Percentiles rank a stretch among this genome's conserved stretches.
phyloP scores from a whole-genome alignment of 179 eudicot species.

The Drosera spatulata region DNA sequence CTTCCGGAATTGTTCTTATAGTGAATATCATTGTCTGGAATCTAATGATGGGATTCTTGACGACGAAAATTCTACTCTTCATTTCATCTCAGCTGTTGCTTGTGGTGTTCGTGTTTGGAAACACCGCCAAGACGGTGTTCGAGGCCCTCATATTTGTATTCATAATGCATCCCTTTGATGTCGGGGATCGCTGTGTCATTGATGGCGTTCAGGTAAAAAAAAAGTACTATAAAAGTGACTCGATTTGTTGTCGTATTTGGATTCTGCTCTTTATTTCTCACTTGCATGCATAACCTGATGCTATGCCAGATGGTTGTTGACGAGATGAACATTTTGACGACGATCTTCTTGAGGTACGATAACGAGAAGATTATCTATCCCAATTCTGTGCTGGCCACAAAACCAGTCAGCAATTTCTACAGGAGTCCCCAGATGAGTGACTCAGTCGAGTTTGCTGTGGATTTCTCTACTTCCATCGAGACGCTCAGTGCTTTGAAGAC shows the following conservation, averaged over 20 bases:
- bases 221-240: too few relatives aligned
- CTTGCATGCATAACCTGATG: constrained; percentile 6
- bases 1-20: constrained; percentile 38
- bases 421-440: constrained; percentile 76
- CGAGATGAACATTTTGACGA: constrained; percentile 59
- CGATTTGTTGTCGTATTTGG: neutral
- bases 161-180: constrained; percentile 3
- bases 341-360: constrained; percentile 62
- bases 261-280: neutral
- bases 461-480: constrained; percentile 44
- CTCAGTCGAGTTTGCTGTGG: constrained; percentile 31
- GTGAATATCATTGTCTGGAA: constrained; percentile 35
- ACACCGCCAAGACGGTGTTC: constrained; percentile 64
- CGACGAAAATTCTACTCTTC: constrained; percentile 41
- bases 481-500: constrained; percentile 43
- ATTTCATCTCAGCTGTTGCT: constrained; percentile 40
- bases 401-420: constrained; percentile 64
- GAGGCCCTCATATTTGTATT: constrained; percentile 70
- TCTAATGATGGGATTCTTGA: constrained; percentile 47
- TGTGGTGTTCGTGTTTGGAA: constrained; percentile 15
- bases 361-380: constrained; percentile 70
- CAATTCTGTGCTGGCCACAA: constrained; percentile 39
- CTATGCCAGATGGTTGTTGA: constrained; percentile 17
- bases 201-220: constrained; percentile 59
- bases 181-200: constrained; percentile 73